Evolutionary conservation across 352 stramenopile genomes (phyloP).

Genomic region (Pythium pyrilobum): DNA sequence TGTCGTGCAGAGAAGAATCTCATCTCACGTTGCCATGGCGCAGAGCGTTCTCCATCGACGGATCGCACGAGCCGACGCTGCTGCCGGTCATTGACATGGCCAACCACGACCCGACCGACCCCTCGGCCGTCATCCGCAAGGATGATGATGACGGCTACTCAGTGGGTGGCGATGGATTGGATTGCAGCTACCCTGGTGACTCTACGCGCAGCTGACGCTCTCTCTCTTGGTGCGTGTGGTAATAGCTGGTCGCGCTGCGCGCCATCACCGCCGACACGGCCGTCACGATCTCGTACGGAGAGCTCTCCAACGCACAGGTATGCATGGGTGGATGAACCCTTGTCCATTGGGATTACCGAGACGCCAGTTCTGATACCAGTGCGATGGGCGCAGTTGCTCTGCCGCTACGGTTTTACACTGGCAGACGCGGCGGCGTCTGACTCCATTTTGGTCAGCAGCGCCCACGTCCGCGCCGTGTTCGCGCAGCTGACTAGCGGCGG

Average conservation of each 20-base stretch:
- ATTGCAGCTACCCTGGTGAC: too few species aligned
- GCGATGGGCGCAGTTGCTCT: constrained; percentile 36
- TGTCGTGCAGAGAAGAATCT: too few species aligned
- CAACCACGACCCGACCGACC: constrained; percentile 45
- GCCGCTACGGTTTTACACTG: constrained; percentile 67
- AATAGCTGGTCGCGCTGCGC: constrained; percentile 42
- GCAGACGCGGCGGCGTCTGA: constrained; percentile 30
- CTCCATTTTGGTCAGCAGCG: constrained; percentile 47
- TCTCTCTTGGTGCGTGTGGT: neutral
- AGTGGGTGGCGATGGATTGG: constrained; percentile 19
- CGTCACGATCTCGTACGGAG: constrained; percentile 69
- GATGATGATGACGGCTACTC: constrained; percentile 33
- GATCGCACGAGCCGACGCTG: constrained; percentile 40
- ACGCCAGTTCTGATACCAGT: neutral
- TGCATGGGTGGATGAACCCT: neutral
- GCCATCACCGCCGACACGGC: constrained; percentile 34
- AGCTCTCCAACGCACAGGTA: constrained; percentile 72
- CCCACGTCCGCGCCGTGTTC: constrained; percentile 35
- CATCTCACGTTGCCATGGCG: too few species aligned
- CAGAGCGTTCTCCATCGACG: constrained; percentile 29
- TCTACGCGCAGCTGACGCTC: too few species aligned
- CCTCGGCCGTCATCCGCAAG: constrained; percentile 45
- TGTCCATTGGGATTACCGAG: neutral
- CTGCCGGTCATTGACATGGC: constrained; percentile 78
- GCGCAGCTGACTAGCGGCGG: constrained; percentile 15